phyloP scores from a whole-genome alignment of 139 green algal species.

The Astrephomene gubernaculifera region DNA sequence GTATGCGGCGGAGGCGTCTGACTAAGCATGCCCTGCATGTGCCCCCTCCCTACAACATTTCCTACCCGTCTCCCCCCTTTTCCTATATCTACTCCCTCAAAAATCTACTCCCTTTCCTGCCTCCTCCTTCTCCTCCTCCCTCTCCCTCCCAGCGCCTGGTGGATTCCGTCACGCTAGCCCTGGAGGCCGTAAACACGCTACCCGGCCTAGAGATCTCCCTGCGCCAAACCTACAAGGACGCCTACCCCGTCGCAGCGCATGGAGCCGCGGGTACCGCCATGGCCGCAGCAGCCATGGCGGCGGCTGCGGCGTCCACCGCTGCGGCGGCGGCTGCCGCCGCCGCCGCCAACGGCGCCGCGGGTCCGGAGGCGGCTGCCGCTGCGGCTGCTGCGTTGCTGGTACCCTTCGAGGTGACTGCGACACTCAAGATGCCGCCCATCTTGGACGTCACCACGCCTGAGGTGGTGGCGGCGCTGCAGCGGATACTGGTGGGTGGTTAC shows the following conservation, averaged over 20 bases:
- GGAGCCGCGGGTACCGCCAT: neutral
- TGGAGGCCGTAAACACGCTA: conserved; percentile 41
- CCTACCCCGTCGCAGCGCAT: neutral
- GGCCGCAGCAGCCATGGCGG: conserved; percentile 18
- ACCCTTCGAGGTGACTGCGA: conserved; percentile 47
- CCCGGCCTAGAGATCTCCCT: conserved; percentile 45
- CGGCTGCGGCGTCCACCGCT: neutral
- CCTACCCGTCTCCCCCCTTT: too few species aligned
- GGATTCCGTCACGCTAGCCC: conserved; percentile 13
- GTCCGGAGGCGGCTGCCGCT: conserved; percentile 1
- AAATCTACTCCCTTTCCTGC: too few species aligned
- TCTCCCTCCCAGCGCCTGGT: conserved; percentile 5
- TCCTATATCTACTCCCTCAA: too few species aligned
- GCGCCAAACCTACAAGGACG: neutral
- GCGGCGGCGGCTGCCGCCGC: conserved; percentile 5
- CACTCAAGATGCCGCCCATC: conserved; percentile 43
- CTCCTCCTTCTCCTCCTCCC: neutral
- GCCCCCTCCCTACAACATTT: too few species aligned
- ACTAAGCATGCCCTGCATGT: too few species aligned
- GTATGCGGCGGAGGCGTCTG: too few species aligned
- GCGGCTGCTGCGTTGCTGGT: conserved; percentile 7
- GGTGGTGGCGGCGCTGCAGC: conserved; percentile 2
- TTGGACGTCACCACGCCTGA: conserved; percentile 2
- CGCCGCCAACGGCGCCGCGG: neutral
- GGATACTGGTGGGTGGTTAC: conserved; percentile 32